phyloP scores from a whole-genome alignment of 768 basidiomycete species.

The Xanthoconium purpureum region DNA sequence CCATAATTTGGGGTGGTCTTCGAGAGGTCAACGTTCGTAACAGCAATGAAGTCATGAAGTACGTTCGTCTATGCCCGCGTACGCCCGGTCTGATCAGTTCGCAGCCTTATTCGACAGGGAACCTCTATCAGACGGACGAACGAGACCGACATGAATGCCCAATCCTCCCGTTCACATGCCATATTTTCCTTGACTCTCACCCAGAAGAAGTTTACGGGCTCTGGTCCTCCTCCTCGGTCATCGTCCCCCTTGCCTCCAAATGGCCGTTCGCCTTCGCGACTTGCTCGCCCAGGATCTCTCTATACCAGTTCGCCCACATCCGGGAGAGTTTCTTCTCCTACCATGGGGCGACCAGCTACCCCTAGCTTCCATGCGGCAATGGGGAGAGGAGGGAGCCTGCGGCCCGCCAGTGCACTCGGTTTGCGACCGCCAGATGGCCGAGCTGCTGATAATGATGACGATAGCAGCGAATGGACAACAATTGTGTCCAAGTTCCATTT shows the following conservation, averaged over 20 bases:
- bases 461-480: conserved; percentile 80
- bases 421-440: conserved; percentile 51
- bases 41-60: conserved; percentile 89
- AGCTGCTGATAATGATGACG: conserved; percentile 48
- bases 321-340: conserved; percentile 68
- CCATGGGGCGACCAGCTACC: conserved; percentile 72
- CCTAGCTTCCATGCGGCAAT: conserved; percentile 78
- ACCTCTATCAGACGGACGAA: conserved; percentile 90
- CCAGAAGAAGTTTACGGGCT: conserved; percentile 82
- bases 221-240: conserved; percentile 65
- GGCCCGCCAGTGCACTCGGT: conserved; percentile 81
- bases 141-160: conserved; percentile 98
- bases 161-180: conserved; percentile 96
- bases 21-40: conserved; percentile 87
- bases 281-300: conserved; percentile 80
- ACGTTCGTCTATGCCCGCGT: conserved; percentile 34
- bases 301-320: conserved; percentile 42
- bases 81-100: conserved; percentile 22
- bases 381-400: conserved; percentile 59
- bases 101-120: conserved; percentile 83
- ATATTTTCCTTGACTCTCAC: conserved; percentile 96
- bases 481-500: conserved; percentile 97
- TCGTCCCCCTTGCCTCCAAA: conserved; percentile 73
- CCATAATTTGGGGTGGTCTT: conserved; percentile 95
- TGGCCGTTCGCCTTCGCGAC: conserved; percentile 73